These are phyloP conservation scores for Lindgomyces ingoldianus DNA, from an alignment of 495 filamentous ascomycete genomes.

Conservation along the genomic window DNA sequence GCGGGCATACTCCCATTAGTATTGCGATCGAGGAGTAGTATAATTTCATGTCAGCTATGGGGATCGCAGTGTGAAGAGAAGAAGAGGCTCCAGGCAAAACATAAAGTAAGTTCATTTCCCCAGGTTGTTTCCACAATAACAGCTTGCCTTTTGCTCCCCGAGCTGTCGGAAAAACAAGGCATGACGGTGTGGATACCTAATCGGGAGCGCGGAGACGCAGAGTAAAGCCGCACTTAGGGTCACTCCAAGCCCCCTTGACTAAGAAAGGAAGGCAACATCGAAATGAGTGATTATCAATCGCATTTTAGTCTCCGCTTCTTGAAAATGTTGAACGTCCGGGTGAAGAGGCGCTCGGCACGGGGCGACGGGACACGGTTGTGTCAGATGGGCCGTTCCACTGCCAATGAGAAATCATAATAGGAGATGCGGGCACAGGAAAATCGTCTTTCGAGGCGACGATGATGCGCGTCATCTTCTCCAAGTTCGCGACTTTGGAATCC, in stretches of 20 bases:
- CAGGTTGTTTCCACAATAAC: not conserved
- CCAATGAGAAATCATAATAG: no score
- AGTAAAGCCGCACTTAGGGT: not conserved
- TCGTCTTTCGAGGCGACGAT: not conserved
- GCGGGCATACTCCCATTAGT: no score
- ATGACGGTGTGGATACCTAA: not conserved
- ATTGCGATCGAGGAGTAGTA: no score
- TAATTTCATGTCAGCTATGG: no score
- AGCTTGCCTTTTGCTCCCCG: not conserved
- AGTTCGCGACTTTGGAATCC: not conserved
- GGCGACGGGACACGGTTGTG: not conserved
- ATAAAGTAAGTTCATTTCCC: not conserved
- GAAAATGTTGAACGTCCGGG: constrained; percentile 8
- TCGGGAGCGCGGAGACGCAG: not conserved
- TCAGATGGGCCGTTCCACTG: no score
- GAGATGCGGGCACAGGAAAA: constrained; percentile 5
- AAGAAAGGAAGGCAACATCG: constrained; percentile 6
- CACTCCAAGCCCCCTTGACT: not conserved
- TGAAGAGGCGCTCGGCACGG: not conserved
- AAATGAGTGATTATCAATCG: not conserved
- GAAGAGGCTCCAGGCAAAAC: no score
- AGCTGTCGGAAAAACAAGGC: not conserved
- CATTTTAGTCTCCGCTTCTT: constrained; percentile 4
- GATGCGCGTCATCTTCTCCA: not conserved
- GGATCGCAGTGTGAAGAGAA: no score